Evolutionary conservation across 2,329 filamentous ascomycete species (phyloP), one percentile per base, ranked within the genome.

Genomic region (Fusarium oligoseptatum): DNA sequence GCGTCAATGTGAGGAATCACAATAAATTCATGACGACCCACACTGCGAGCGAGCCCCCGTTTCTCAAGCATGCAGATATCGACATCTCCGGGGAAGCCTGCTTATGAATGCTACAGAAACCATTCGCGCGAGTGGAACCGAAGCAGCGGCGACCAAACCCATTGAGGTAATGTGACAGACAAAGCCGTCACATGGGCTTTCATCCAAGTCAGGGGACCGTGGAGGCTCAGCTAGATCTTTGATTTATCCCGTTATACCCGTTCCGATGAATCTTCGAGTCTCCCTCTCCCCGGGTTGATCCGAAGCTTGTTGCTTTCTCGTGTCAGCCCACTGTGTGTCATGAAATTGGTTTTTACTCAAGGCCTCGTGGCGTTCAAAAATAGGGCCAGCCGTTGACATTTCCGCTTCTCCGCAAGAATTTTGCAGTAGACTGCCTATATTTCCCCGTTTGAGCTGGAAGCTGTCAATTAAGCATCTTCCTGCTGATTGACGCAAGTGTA

Each of bases 241-340:
- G 45, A 39, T 45, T 32, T 32, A n/a, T 20, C 70, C 43, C 70
- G 71, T 73, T 71, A 29, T 34, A 73, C 24, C 61, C 55, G 74
- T 75, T 72, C 77, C 77, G 77, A 68, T 39, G 32, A 57, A 69
- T 78, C 62, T 66, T 75, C 63, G 64, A 64, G 50, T 52, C 32
- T 34, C 27, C 6, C 27, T 32, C 29, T 15, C 70, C 74, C 74
- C 73, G 77, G 74, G 60, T 75, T 76, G 63, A 65, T 71, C 75
- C 77, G 77, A 76, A 67, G 57, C 36, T 66, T 70, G 34, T 60
- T 67, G 36, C 34, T 1, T 32, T 41, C 17, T 36, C 11, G 50
- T 67, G 66, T 78, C 77, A 79, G 77, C 57, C 76, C 77, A 79
- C 56, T 78, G 15, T 78, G 62, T 78, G 77, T 79, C 77, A 79